phyloP scores from a whole-genome alignment of 2,329 filamentous ascomycete genomes.

The Ascochyta lentis region DNA sequence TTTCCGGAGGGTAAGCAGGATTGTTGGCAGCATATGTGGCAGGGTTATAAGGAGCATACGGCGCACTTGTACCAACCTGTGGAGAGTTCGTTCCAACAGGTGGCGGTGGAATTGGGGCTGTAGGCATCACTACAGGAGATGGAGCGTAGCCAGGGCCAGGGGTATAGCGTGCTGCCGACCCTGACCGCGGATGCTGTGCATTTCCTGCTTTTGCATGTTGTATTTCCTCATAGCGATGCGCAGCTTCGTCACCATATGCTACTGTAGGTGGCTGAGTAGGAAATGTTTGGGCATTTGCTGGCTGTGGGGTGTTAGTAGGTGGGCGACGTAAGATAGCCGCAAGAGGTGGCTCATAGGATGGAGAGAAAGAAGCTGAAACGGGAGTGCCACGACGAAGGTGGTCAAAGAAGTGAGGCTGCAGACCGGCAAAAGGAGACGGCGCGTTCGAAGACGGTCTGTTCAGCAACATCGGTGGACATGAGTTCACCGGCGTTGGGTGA shows the following conservation, averaged over 20 bases:
- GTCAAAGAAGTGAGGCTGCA: constrained; percentile 25
- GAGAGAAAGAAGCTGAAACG: constrained; percentile 38
- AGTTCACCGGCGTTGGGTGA: constrained; percentile 28
- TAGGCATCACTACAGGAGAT: constrained; percentile 30
- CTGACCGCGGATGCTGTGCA: constrained; percentile 20
- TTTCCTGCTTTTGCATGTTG: constrained; percentile 15
- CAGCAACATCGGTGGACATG: constrained; percentile 31
- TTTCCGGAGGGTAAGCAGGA: constrained; percentile 28
- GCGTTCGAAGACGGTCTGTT: constrained; percentile 29
- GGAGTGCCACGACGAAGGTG: constrained; percentile 39
- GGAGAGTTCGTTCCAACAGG: constrained; percentile 29
- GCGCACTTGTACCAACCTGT: background rate
- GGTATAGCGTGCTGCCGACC: constrained; percentile 40
- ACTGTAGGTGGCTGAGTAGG: constrained; percentile 14
- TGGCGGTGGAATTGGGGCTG: constrained; percentile 31
- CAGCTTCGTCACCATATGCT: constrained; percentile 15
- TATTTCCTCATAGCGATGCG: constrained; percentile 12
- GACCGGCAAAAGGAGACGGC: constrained; percentile 23
- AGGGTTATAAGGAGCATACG: constrained; percentile 42
- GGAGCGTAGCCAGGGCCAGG: constrained; percentile 42
- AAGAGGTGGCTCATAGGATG: constrained; percentile 47
- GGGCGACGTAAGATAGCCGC: constrained; percentile 41
- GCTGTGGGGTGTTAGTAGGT: constrained; percentile 44
- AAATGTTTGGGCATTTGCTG: constrained; percentile 22
- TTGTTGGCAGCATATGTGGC: constrained; percentile 35